Evolutionary conservation across 176 grass and related monocot genomes (phyloP).

Genomic region (Oryza longistaminata): DNA sequence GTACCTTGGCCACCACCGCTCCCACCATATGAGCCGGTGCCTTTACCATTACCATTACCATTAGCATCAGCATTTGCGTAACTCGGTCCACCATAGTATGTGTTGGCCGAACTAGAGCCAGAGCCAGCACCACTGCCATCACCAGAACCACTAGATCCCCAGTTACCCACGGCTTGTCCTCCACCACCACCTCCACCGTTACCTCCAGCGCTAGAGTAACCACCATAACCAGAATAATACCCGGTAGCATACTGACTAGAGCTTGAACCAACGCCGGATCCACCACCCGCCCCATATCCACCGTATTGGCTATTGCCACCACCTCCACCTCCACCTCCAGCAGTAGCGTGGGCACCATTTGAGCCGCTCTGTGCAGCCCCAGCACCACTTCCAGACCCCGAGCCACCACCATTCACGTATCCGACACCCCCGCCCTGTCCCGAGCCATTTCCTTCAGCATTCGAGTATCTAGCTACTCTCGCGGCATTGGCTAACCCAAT

Average conservation of each 20-base stretch:
- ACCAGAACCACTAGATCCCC: background rate
- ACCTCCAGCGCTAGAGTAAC: background rate
- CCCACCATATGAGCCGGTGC: background rate
- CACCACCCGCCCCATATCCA: background rate
- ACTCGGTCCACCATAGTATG: background rate
- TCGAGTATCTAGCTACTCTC: background rate
- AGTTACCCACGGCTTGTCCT: slow-evolving; percentile 1
- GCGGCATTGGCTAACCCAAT: slow-evolving; percentile 18
- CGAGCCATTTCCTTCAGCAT: rapidly evolving
- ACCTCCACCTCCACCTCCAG: background rate
- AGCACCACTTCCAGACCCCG: background rate
- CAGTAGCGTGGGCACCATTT: background rate
- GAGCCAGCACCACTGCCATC: background rate
- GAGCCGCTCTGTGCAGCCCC: background rate
- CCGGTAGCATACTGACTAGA: background rate
- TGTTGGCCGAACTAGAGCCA: background rate
- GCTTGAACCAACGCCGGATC: background rate
- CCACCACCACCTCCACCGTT: background rate
- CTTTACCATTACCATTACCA: background rate
- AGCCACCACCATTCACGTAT: background rate
- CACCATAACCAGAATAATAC: background rate
- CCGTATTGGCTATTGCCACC: background rate
- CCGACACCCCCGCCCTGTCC: background rate
- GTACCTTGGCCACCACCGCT: background rate
- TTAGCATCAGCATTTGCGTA: background rate